Conservation (phyloP, 352 stramenopile species). For the Bremia lactucae region DNA sequence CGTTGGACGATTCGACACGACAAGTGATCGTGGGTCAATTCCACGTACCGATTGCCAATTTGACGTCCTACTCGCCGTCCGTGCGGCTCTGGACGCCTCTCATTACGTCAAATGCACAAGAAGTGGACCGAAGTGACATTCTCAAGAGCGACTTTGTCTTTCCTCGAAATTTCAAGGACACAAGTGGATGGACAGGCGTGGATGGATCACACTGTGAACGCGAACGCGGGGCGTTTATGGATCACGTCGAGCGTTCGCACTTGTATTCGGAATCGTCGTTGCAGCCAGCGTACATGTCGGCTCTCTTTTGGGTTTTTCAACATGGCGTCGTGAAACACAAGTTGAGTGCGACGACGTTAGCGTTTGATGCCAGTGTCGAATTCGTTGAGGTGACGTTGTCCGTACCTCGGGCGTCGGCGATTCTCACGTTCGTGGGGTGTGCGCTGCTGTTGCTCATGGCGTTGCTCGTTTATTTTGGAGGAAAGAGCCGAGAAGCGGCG, state of each 20-base stretch:
- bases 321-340: conserved; percentile 24
- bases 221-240: conserved; percentile 33
- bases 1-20: conserved; percentile 6
- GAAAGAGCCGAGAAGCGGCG: conserved; percentile 29
- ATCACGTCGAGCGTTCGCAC: conserved; percentile 28
- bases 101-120: conserved; percentile 34
- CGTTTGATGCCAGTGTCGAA: conserved; percentile 17
- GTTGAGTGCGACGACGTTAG: conserved; percentile 13
- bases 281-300: conserved; percentile 33
- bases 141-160: conserved; percentile 53
- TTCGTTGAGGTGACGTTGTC: conserved; percentile 27
- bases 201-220: conserved; percentile 28
- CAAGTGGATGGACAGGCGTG: conserved; percentile 20
- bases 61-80: conserved; percentile 21
- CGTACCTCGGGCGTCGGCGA: conserved; percentile 24
- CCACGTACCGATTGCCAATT: conserved; percentile 21
- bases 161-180: conserved; percentile 30
- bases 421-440: conserved; percentile 30
- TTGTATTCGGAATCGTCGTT: conserved; percentile 41
- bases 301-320: conserved; percentile 48
- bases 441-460: conserved; percentile 26
- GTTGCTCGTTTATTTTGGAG: conserved; percentile 27
- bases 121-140: conserved; percentile 34
- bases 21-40: conserved; percentile 21
- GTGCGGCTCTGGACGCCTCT: conserved; percentile 26